Base-by-base conservation (phyloP, 306 rosid genomes). In the Nissolia schottii region DNA sequence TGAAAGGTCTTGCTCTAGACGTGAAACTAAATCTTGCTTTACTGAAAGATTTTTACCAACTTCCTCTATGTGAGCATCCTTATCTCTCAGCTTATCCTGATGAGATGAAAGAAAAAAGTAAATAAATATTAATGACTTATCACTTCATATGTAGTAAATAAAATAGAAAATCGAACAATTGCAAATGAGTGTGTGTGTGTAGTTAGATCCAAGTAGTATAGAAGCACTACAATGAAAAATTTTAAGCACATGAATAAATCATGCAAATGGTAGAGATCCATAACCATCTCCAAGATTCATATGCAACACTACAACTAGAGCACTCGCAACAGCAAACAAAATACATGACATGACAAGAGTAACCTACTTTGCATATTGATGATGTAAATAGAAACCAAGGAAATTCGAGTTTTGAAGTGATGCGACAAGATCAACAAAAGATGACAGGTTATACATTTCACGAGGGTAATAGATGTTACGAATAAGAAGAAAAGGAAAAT, bases 41-140 rank as follows among this genome's bases (percentile, higher is more conserved):
- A 86, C 95, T 1, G 82, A 79, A 15, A 94, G 81, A 54, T 34
- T 74, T 74, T 77, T 86, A 20, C 85, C 32, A 40, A 82, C 41
- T 67, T 94, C 90, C 77, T 84, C 96, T 45, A 85, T 73, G 29
- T 73, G 84, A 46, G 83, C 81, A 73, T 89, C 91, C 84, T 71
- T 89, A 62, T 85, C 94, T 65, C 84, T 84, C 32, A 94, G 82
- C 68, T 88, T 80, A 65, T 82, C 89, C 99, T 94, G 83, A 56
- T 29, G 40, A 55, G 60, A 69, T 57, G 1, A 72, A 75, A 64
- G 46, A 23, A 57, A 7, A 55, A 48, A 14, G 16, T 28, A 57
- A 14, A 28, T 11, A 67, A 51, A 29, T 23, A 40, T 7, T 38
- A 41, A 77, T 46, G 41, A 37, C 6, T 59, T 50, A 64, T 48